A percentile compares a stretch with the other conserved stretches of the same genome.
Conservation (phyloP, 2,329 filamentous ascomycete genomes). For the Dryadomyces quercus-mongolicae region DNA sequence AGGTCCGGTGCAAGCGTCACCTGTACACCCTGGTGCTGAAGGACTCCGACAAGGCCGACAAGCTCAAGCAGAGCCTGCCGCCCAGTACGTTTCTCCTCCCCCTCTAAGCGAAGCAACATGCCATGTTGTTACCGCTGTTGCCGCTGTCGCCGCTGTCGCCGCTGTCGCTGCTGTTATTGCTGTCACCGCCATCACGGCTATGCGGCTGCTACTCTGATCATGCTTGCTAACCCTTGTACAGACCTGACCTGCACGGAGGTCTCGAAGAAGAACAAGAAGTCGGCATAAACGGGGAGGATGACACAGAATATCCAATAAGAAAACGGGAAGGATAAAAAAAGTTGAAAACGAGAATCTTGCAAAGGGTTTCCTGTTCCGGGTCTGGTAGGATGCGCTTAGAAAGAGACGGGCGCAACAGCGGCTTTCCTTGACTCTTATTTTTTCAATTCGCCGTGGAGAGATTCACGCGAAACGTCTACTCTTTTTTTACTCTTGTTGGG, state of each 20-base stretch:
- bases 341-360: slow-evolving; percentile 1
- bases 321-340: slow-evolving; percentile 11
- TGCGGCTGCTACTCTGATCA: neutral
- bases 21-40: slow-evolving; percentile 98
- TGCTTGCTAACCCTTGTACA: slow-evolving; percentile 13
- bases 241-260: slow-evolving; percentile 43
- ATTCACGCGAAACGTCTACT: too few relatives aligned
- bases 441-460: too few relatives aligned
- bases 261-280: slow-evolving; percentile 47
- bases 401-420: neutral
- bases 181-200: too few relatives aligned
- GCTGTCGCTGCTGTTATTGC: too few relatives aligned
- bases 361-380: neutral
- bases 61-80: slow-evolving; percentile 98
- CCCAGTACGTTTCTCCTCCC: slow-evolving; percentile 60
- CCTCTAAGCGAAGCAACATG: neutral
- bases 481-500: too few relatives aligned
- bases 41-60: slow-evolving; percentile 98
- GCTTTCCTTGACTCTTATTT: neutral
- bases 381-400: neutral
- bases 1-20: slow-evolving; percentile 95
- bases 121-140: too few relatives aligned
- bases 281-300: slow-evolving; percentile 23
- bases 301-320: neutral
- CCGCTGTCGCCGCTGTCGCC: too few relatives aligned